Conservation (phyloP, 768 basidiomycete genomes). For the Mrakia frigida region DNA sequence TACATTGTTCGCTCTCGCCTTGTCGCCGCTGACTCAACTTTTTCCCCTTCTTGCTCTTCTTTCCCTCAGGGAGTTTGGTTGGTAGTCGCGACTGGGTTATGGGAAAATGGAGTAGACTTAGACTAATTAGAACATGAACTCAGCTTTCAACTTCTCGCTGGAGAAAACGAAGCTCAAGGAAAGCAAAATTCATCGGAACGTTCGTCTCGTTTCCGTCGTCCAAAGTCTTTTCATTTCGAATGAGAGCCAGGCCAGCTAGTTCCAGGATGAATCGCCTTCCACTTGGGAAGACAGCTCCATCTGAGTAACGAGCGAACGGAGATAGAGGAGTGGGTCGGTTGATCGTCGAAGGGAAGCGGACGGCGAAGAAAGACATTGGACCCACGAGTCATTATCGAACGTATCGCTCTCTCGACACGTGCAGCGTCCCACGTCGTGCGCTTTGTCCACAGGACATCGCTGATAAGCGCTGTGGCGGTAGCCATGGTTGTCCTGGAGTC, state of each 20-base stretch:
- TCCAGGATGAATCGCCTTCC: slow-evolving; percentile 20
- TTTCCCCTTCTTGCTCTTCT: background rate
- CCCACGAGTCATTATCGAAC: no score
- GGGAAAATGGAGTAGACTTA: background rate
- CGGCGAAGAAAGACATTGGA: no score
- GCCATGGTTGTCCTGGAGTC: slow-evolving; percentile 8
- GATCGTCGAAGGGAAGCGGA: no score
- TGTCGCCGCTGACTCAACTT: background rate
- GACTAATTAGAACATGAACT: no score
- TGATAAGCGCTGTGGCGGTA: slow-evolving; percentile 4
- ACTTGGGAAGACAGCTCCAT: slow-evolving; percentile 16
- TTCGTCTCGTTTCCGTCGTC: background rate
- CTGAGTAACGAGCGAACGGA: background rate
- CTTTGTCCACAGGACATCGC: slow-evolving; percentile 22
- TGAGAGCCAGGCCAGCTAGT: slow-evolving; percentile 13
- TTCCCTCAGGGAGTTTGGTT: background rate
- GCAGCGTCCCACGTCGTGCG: slow-evolving; percentile 19
- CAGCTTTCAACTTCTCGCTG: no score
- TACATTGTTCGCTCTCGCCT: background rate
- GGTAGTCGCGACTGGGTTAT: background rate
- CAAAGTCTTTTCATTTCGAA: no score
- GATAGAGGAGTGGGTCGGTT: no score
- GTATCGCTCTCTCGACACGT: slow-evolving; percentile 27
- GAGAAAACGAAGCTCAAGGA: no score
- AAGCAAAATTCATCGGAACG: no score